Conservation (phyloP, 2,329 filamentous ascomycete genomes). For the Mycogone perniciosa region DNA sequence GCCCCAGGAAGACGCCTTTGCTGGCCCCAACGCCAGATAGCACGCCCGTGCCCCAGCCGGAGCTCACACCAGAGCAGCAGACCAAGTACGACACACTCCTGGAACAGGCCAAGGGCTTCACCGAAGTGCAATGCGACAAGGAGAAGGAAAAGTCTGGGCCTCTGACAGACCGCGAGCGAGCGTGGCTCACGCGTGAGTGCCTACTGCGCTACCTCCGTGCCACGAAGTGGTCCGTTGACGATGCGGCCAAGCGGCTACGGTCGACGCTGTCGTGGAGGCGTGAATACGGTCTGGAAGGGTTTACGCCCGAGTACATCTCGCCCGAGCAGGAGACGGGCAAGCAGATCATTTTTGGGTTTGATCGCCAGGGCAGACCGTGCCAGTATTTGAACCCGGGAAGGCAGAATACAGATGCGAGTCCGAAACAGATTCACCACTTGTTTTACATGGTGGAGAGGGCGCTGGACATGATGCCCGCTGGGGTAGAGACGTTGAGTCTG, state of each 20-base stretch:
- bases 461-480: slow-evolving; percentile 78
- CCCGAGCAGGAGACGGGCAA: slow-evolving; percentile 96
- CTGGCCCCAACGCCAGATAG: slow-evolving; percentile 46
- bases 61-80: slow-evolving; percentile 70
- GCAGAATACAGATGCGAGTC: slow-evolving; percentile 85
- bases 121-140: slow-evolving; percentile 52
- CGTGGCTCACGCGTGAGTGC: slow-evolving; percentile 90
- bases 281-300: slow-evolving; percentile 75
- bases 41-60: slow-evolving; percentile 48
- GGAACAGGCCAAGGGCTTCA: slow-evolving; percentile 63
- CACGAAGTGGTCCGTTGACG: slow-evolving; percentile 77
- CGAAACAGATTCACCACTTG: slow-evolving; percentile 85
- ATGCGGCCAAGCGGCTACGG: slow-evolving; percentile 72
- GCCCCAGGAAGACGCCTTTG: slow-evolving; percentile 9
- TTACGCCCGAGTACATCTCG: slow-evolving; percentile 81
- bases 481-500: slow-evolving; percentile 79
- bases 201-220: slow-evolving; percentile 88
- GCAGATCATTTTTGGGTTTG: slow-evolving; percentile 82
- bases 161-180: slow-evolving; percentile 70
- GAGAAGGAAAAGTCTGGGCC: slow-evolving; percentile 55
- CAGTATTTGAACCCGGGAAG: slow-evolving; percentile 83
- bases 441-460: slow-evolving; percentile 93
- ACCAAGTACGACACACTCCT: slow-evolving; percentile 77
- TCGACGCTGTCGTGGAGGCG: slow-evolving; percentile 81
- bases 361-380: slow-evolving; percentile 78